These are phyloP conservation scores for Physaria fendleri DNA, from an alignment of 345 rosid species.

Conservation along the genomic window DNA sequence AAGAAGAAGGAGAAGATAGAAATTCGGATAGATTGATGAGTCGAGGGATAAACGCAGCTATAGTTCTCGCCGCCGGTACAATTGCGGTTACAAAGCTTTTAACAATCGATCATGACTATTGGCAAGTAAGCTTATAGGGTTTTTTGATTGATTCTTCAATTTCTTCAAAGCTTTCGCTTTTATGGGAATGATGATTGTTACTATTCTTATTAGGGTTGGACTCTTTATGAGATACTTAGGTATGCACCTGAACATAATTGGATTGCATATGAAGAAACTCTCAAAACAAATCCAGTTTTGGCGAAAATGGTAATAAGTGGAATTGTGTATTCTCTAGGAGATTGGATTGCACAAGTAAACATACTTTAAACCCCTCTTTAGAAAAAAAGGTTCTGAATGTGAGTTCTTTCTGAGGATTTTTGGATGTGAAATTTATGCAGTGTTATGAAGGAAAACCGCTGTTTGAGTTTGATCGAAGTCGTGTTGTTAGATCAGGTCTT, in stretches of 20 bases:
- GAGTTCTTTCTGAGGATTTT: not conserved
- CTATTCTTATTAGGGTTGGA: constrained; percentile 66
- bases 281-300: constrained; percentile 76
- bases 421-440: constrained; percentile 33
- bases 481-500: constrained; percentile 80
- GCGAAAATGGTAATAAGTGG: constrained; percentile 98
- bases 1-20: constrained; percentile 6
- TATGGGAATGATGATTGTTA: not conserved
- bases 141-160: not conserved
- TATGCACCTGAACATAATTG: constrained; percentile 90
- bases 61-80: constrained; percentile 80
- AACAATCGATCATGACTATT: constrained; percentile 81
- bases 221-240: constrained; percentile 72
- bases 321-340: constrained; percentile 74
- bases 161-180: constrained; percentile 7
- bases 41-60: constrained; percentile 60
- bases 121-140: constrained; percentile 71
- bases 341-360: constrained; percentile 94
- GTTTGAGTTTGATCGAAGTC: constrained; percentile 60
- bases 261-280: constrained; percentile 86
- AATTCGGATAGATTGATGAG: constrained; percentile 37
- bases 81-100: constrained; percentile 68
- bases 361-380: not conserved
- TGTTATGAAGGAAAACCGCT: constrained; percentile 83
- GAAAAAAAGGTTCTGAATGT: not conserved